Evolutionary conservation across 2,329 filamentous ascomycete genomes (phyloP).

Genomic region (Cladosporium oxysporum): DNA sequence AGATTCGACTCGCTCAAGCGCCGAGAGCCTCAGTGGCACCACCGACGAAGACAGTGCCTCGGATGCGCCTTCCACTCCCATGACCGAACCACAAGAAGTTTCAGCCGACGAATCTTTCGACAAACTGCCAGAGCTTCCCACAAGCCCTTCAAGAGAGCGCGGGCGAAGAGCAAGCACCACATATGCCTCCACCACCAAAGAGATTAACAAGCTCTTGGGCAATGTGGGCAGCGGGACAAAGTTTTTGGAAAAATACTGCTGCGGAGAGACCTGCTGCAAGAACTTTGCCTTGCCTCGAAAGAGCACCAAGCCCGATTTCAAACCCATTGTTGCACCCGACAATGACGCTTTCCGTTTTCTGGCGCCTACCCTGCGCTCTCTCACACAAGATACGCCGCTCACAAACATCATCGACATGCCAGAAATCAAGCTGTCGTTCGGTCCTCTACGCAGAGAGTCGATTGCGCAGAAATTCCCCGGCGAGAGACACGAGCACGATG

Average conservation of each 20-base stretch:
- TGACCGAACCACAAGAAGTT: conserved; percentile 41
- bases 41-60: conserved; percentile 45
- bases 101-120: conserved; percentile 34
- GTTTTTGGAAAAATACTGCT: conserved; percentile 64
- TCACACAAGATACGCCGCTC: conserved; percentile 69
- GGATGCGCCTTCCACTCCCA: conserved; percentile 46
- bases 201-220: conserved; percentile 60
- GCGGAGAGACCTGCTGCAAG: conserved; percentile 65
- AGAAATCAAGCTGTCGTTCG: conserved; percentile 66
- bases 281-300: conserved; percentile 56
- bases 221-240: conserved; percentile 56
- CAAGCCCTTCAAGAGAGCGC: conserved; percentile 21
- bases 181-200: conserved; percentile 54
- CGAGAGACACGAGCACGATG: conserved; percentile 45
- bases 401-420: conserved; percentile 73
- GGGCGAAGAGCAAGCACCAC: conserved; percentile 39
- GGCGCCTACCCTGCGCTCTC: conserved; percentile 70
- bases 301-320: conserved; percentile 45
- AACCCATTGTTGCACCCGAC: conserved; percentile 63
- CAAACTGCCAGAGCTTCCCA: conserved; percentile 41
- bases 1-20: conserved; percentile 33
- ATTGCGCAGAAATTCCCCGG: conserved; percentile 60
- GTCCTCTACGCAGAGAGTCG: conserved; percentile 31
- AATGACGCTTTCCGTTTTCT: conserved; percentile 84
- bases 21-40: conserved; percentile 31